These are phyloP conservation scores for Cunninghamia lanceolata DNA, from an alignment of 75 land plant species.

Conservation along the genomic window DNA sequence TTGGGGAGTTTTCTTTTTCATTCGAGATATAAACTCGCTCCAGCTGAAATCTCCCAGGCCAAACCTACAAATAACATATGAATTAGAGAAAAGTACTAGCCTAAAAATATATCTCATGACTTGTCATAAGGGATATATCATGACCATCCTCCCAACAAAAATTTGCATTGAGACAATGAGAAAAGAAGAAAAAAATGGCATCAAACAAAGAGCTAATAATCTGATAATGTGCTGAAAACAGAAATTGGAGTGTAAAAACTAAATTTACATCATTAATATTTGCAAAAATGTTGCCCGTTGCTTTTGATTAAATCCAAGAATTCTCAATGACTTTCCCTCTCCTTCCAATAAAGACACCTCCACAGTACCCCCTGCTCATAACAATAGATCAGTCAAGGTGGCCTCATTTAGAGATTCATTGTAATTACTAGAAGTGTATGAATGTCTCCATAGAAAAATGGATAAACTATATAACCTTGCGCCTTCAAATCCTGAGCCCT, in stretches of 20 bases:
- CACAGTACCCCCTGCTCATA: background rate
- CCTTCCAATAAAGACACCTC: conserved; percentile 88
- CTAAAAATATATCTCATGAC: background rate
- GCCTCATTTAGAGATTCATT: background rate
- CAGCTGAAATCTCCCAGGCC: conserved; percentile 88
- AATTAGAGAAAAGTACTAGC: background rate
- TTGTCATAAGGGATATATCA: background rate
- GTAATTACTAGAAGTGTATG: background rate
- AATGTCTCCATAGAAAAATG: background rate
- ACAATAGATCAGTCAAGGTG: background rate
- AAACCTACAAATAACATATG: conserved; percentile 44
- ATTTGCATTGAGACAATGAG: background rate
- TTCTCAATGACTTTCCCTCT: conserved; percentile 78
- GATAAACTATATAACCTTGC: conserved; percentile 18
- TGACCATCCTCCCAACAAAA: background rate
- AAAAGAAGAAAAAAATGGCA: background rate
- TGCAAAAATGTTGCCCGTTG: conserved; percentile 83
- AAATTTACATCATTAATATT: conserved; percentile 82
- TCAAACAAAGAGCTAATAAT: background rate
- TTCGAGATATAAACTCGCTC: conserved; percentile 72
- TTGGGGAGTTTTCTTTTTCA: conserved; percentile 70
- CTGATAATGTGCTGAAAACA: background rate
- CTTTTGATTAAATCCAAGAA: conserved; percentile 81
- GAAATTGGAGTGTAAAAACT: background rate
- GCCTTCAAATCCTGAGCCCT: conserved; percentile 29